A percentile compares a stretch with the other conserved stretches of the same genome.
Conservation (phyloP, 2,329 filamentous ascomycete genomes). For the Ilyonectria mors-panacis region DNA sequence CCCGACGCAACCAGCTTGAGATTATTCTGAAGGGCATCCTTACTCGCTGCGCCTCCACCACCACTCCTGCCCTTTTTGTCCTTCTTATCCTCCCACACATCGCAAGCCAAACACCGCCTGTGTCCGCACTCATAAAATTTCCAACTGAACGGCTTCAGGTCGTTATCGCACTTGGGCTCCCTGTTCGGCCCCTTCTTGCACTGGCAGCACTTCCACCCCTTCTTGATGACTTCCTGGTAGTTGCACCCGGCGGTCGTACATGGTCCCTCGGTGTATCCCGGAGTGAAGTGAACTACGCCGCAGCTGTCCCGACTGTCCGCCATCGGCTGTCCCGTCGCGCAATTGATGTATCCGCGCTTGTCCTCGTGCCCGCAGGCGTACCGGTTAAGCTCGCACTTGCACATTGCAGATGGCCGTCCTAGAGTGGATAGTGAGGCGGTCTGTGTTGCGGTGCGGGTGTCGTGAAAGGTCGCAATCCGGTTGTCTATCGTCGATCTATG, state of each 20-base stretch:
- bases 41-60: neutral
- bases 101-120: constrained; percentile 30
- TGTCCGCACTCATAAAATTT: constrained; percentile 33
- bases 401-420: constrained; percentile 34
- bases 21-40: constrained; percentile 4
- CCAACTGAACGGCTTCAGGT: constrained; percentile 35
- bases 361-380: constrained; percentile 42
- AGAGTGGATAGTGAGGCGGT: neutral
- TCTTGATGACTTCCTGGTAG: constrained; percentile 34
- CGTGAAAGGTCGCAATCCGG: neutral
- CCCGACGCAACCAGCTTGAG: constrained; percentile 20
- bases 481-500: neutral
- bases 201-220: constrained; percentile 41
- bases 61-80: neutral
- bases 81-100: constrained; percentile 23
- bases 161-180: constrained; percentile 31
- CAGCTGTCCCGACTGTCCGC: constrained; percentile 36
- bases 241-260: constrained; percentile 32
- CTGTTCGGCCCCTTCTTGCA: constrained; percentile 41
- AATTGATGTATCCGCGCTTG: constrained; percentile 37
- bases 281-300: constrained; percentile 37
- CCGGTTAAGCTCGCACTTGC: constrained; percentile 35
- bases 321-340: constrained; percentile 35
- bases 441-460: constrained; percentile 6
- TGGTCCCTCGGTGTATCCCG: neutral